Evolutionary conservation across 129 eudicot species (phyloP), one percentile per base, ranked within the genome.

Genomic region (Centrapalus pauciflorus): DNA sequence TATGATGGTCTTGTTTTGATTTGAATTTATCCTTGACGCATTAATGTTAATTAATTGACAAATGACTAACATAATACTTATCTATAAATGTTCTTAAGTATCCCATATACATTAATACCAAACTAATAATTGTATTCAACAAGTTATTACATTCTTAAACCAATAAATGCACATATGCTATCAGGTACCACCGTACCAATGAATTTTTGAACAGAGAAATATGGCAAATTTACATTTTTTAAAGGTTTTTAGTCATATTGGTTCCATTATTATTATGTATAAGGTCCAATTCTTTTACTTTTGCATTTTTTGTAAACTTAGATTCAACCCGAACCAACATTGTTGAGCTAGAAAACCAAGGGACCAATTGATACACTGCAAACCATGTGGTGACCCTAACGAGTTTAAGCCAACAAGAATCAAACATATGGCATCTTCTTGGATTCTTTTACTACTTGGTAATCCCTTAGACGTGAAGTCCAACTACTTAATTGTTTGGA

Each of bases 151-250:
- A 4, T 20, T 12, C 64, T 54, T 67, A 52, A 26, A 35, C 50
- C 74, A 40, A 69, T 69, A 55, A 69, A 69, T 68, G 73, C 38
- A 24, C 5, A 35, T 50, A 10, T 20, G 32, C 38, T 51, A 26
- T 24, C 17, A 37, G 3, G 9, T 34, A 37, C 21, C 16, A 55
- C 14, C 43, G 55, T 34, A 37, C 21, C 16, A 55, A 26, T 64
- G 55, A 25, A 26, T 27, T 24, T 24, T 63, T 40, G 29, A 35
- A 21, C 25, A 43, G 11, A 1, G 20, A 59, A 8, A 5, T 26
- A 14, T 43, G 4, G 14, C 3, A 43, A 43, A n/a, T 11, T 41
- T 43, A 4, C 1, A 43, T 43, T 43, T 14, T 14, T 3, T n/a
- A n/a, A 43, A 14, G 14, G 21, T 43, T 16, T 48, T 48, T 16